Percentiles rank a stretch among this genome's conserved stretches.
Evolutionary conservation across 805 yeast genomes (phyloP).

Genomic region (Teunomyces atbi): DNA sequence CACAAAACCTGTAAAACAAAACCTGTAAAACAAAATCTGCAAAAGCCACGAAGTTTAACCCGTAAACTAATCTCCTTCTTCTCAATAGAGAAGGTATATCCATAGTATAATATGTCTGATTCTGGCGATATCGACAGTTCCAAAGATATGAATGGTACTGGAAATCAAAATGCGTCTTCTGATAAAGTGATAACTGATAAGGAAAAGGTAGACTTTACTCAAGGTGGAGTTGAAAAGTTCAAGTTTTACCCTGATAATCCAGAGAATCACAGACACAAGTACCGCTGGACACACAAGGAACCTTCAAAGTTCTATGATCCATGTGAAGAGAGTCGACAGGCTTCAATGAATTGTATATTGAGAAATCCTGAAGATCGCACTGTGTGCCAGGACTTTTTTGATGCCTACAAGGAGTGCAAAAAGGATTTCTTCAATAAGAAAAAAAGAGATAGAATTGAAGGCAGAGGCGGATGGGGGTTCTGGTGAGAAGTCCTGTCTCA

Average conservation of each 20-base stretch:
- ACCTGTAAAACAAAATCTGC: background rate
- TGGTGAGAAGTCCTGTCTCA: conserved; percentile 20
- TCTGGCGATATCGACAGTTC: background rate
- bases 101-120: background rate
- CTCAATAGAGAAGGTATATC: too few species aligned
- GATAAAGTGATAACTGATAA: conserved; percentile 34
- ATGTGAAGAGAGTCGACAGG: conserved; percentile 83
- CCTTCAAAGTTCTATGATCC: conserved; percentile 90
- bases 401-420: conserved; percentile 90
- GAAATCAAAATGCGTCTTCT: conserved; percentile 8
- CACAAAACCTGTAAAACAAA: background rate
- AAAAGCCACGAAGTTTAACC: background rate
- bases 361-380: conserved; percentile 64
- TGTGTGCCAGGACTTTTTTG: conserved; percentile 76
- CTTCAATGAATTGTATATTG: conserved; percentile 83
- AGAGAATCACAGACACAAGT: conserved; percentile 63
- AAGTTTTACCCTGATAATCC: conserved; percentile 90
- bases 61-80: background rate
- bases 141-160: background rate
- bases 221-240: conserved; percentile 50
- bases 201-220: conserved; percentile 52
- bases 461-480: conserved; percentile 44
- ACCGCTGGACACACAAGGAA: conserved; percentile 68
- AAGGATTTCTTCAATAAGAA: conserved; percentile 44
- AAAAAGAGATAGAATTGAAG: conserved; percentile 34